These are phyloP conservation scores for Amphichorda felina DNA, from an alignment of 2,329 filamentous ascomycete genomes.

Conservation along the genomic window DNA sequence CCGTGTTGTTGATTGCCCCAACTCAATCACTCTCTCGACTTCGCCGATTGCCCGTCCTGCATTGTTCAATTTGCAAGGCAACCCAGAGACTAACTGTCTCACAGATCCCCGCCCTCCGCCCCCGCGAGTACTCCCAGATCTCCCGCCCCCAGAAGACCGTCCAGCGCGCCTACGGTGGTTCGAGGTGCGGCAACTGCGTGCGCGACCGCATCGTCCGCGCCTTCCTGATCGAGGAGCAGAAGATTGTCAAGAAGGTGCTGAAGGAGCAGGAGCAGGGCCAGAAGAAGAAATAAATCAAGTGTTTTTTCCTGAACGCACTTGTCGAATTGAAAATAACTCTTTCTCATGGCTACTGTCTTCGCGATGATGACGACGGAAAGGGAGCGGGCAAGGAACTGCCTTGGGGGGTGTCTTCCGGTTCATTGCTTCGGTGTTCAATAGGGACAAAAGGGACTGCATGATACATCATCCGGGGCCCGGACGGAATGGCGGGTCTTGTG, in stretches of 20 bases:
- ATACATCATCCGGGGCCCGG: slow-evolving; percentile 22
- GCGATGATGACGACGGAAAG: slow-evolving; percentile 13
- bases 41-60: background rate
- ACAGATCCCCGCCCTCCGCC: slow-evolving; percentile 90
- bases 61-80: background rate
- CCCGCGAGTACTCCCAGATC: slow-evolving; percentile 93
- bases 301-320: background rate
- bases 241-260: slow-evolving; percentile 99
- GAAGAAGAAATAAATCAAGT: slow-evolving; percentile 54
- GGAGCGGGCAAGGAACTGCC: background rate
- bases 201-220: slow-evolving; percentile 96
- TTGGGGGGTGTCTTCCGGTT: slow-evolving; percentile 15
- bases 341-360: background rate
- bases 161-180: slow-evolving; percentile 95
- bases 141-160: slow-evolving; percentile 99
- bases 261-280: slow-evolving; percentile 83
- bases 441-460: slow-evolving; percentile 37
- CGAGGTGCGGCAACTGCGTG: slow-evolving; percentile 96
- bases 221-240: slow-evolving; percentile 99
- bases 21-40: no score
- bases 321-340: no score
- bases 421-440: slow-evolving; percentile 43
- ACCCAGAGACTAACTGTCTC: slow-evolving; percentile 2
- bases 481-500: slow-evolving; percentile 28
- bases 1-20: no score